Evolutionary conservation across 306 rosid genomes (phyloP), one percentile per base, ranked within the genome.

Genomic region (Citrullus colocynthis): DNA sequence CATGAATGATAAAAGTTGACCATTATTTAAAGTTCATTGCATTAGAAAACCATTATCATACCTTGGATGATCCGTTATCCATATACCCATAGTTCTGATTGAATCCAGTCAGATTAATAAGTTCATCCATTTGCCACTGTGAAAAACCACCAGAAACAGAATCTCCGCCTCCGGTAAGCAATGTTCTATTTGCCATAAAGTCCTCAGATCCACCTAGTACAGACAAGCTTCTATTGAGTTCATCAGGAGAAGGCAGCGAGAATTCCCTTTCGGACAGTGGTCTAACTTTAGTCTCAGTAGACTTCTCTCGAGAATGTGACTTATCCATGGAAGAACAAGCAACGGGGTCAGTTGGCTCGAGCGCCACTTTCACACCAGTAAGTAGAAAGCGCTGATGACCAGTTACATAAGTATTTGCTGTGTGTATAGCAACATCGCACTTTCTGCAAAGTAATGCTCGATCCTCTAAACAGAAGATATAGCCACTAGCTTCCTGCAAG

Each of bases 391-490:
- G 79, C 51, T 80, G 84, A 63, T 80, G 84, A 24, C 71, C 49
- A 12, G 80, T 61, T 34, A 80, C 78, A 56, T 15, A 80, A 14
- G 79, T 20, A 77, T 80, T 84, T 45, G 77, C 82, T 2, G 79
- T 84, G 77, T 80, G 86, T 78, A 84, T 80, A 45, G 78, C 90
- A 70, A 91, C 85, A 76, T 93, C 98, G 54, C 98, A 93, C 61
- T 89, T 93, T 78, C 96, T 80, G 86, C 98, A 93, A 42, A 93
- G 84, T 75, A 93, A 80, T 58, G 98, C 98, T 39, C 98, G 93
- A 80, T 93, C 97, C 86, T 93, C 98, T 49, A 93, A 78, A 77
- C 97, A 93, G 83, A 93, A 93, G 89, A 93, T 91, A 82, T 89
- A 89, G 73, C 98, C 98, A 77, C 88, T 79, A 3, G 87, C 75